phyloP scores from a whole-genome alignment of 176 grass and related monocot species.

The Olyra latifolia region DNA sequence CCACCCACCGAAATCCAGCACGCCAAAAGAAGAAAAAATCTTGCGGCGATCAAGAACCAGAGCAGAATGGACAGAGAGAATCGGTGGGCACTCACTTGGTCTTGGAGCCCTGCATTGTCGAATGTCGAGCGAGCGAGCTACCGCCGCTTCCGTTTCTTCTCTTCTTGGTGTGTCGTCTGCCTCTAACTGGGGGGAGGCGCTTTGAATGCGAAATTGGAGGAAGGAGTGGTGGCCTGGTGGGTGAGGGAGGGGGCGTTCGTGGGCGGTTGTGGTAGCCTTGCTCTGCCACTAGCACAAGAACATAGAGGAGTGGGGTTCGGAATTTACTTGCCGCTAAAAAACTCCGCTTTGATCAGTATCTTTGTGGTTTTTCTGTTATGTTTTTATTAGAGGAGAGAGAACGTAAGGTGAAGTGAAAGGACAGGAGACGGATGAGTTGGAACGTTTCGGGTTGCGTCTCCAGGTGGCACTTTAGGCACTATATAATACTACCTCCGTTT shows the following conservation, averaged over 20 bases:
- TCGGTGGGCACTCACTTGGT: slow-evolving; percentile 32
- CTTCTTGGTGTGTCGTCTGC: not conserved
- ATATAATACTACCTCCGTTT: no score
- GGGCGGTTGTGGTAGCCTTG: slow-evolving; percentile 38
- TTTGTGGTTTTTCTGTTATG: not conserved
- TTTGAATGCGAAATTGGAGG: slow-evolving; percentile 24
- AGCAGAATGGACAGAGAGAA: not conserved
- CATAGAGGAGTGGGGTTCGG: slow-evolving; percentile 21
- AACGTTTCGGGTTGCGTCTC: not conserved
- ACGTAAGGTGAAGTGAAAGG: not conserved
- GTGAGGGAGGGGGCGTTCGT: not conserved
- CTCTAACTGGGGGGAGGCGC: not conserved
- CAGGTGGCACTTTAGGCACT: no score
- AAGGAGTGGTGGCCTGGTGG: slow-evolving; percentile 24
- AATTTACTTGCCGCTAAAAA: slow-evolving; percentile 17
- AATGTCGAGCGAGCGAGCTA: slow-evolving; percentile 6
- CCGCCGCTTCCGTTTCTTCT: not conserved
- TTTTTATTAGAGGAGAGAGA: slow-evolving; percentile 20
- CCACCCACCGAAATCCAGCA: slow-evolving; percentile 6
- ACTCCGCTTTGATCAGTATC: slow-evolving; percentile 24
- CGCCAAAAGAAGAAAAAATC: not conserved
- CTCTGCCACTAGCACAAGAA: slow-evolving; percentile 27
- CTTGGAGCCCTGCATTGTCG: slow-evolving; percentile 47
- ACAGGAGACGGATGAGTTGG: not conserved
- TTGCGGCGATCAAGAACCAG: not conserved